Conservation (phyloP, 805 yeast genomes). For the Saturnispora sekii region DNA sequence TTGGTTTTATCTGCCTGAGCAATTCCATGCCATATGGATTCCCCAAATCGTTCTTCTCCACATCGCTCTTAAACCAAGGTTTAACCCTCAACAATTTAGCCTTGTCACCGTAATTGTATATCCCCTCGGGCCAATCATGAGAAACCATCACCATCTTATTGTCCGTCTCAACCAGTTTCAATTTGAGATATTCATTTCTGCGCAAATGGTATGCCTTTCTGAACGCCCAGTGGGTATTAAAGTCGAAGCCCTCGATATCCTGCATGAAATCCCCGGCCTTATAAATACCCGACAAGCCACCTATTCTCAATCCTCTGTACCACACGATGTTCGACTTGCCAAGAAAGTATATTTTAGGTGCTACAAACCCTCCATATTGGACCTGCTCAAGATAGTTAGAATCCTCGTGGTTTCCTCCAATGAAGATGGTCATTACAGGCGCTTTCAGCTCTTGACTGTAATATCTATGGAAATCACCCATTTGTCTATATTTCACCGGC, state of each 20-base stretch:
- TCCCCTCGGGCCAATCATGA: slow-evolving; percentile 94
- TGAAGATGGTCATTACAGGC: slow-evolving; percentile 68
- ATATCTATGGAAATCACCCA: slow-evolving; percentile 78
- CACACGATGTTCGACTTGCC: slow-evolving; percentile 71
- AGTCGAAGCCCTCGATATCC: slow-evolving; percentile 27
- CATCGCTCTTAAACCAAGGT: slow-evolving; percentile 60
- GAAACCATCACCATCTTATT: slow-evolving; percentile 49
- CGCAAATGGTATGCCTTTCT: slow-evolving; percentile 69
- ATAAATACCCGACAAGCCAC: slow-evolving; percentile 80
- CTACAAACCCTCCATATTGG: slow-evolving; percentile 87
- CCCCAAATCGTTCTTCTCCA: slow-evolving; percentile 53
- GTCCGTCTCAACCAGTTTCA: slow-evolving; percentile 31
- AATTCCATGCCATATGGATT: slow-evolving; percentile 55
- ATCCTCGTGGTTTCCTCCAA: slow-evolving; percentile 96
- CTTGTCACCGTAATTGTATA: slow-evolving; percentile 56
- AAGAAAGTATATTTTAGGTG: slow-evolving; percentile 74
- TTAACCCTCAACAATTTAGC: slow-evolving; percentile 42
- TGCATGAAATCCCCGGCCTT: slow-evolving; percentile 40
- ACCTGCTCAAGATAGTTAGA: slow-evolving; percentile 67
- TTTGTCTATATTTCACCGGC: slow-evolving; percentile 61
- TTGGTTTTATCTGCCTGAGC: slow-evolving; percentile 47
- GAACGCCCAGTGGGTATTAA: slow-evolving; percentile 36
- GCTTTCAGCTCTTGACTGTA: slow-evolving; percentile 52
- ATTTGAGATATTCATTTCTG: slow-evolving; percentile 49
- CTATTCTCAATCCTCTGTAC: slow-evolving; percentile 67